Evolutionary conservation across 75 land plant species (phyloP), one percentile per base, ranked within the genome.

Genomic region (Selaginella tamariscina): DNA sequence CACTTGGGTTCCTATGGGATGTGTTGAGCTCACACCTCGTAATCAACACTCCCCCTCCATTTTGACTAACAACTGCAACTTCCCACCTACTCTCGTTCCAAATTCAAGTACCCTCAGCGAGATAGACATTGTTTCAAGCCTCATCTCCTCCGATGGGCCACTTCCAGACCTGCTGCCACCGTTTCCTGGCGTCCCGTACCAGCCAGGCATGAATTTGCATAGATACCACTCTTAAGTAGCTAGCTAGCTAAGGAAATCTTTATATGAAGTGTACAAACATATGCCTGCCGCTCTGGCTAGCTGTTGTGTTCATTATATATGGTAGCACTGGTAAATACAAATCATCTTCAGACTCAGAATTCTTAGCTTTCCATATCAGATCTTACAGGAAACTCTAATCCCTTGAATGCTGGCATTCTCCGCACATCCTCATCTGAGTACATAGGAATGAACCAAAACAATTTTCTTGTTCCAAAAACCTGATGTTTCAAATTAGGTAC

Each of bases 361-460:
- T 73, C 75, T 56, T 73, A 72, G 31, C 63, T 29, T 55, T 73
- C 75, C 24, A 74, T 69, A 26, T 74, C 76, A 26, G 76, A 56
- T 59, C 76, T 74, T 2, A 63, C 32, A 24, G 82, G 82, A 67
- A 72, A 80, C 28, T 80, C 82, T 9, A 80, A 75, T 54, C 82
- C 82, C 32, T 80, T 66, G 29, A 80, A 64, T 20, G 55, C 82
- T 23, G 79, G 67, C 68, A 77, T 72, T 68, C 80, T 77, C 65
- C 72, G 68, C 68, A 80, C 29, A 70, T 80, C 82, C 32, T 80
- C 82, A 54, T 80, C 80, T 27, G 71, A 55, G 59, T 80, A 80
- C 54, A 68, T 30, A 13, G 82, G 82, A 72, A 80, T 67, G 27
- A 80, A 68, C 82, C 82, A 80, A 31, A 72, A 80, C 23, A 65